A percentile compares a stretch with the other conserved stretches of the same genome.
Evolutionary conservation across 2,329 filamentous ascomycete species (phyloP).

Genomic region (Shiraia bambusicola): DNA sequence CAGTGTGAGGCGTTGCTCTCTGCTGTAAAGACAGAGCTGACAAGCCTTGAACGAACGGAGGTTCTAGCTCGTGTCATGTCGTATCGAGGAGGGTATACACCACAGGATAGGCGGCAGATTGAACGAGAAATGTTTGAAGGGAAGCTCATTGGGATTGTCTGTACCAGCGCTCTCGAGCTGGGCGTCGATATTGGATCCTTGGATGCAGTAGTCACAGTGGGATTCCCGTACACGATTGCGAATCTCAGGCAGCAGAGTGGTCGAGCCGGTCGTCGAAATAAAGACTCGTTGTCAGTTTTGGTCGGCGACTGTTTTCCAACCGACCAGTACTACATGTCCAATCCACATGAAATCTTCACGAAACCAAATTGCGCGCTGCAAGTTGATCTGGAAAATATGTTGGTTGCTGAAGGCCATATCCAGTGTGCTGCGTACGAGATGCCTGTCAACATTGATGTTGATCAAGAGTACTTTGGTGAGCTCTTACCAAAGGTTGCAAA

Average conservation of each 20-base stretch:
- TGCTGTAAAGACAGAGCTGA: constrained; percentile 77
- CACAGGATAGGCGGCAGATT: constrained; percentile 83
- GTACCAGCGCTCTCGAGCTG: constrained; percentile 88
- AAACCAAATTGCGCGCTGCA: constrained; percentile 87
- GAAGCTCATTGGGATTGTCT: constrained; percentile 87
- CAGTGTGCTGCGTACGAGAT: constrained; percentile 96
- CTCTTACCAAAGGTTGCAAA: constrained; percentile 70
- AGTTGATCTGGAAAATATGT: constrained; percentile 87
- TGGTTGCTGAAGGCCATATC: constrained; percentile 88
- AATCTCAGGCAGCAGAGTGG: constrained; percentile 95
- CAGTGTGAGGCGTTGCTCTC: constrained; percentile 83
- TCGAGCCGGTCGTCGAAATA: constrained; percentile 86
- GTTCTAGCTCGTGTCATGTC: constrained; percentile 84
- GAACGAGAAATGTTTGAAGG: constrained; percentile 98
- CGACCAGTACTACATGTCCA: constrained; percentile 96
- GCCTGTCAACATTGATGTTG: constrained; percentile 78
- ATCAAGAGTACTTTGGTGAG: constrained; percentile 75
- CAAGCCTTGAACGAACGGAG: constrained; percentile 70
- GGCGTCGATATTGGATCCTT: constrained; percentile 94
- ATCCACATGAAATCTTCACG: constrained; percentile 90
- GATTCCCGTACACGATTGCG: constrained; percentile 93
- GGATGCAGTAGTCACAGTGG: constrained; percentile 90
- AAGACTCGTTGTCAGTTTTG: constrained; percentile 86
- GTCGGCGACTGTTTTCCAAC: constrained; percentile 87
- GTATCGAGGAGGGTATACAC: constrained; percentile 92